Evolutionary conservation across 768 basidiomycete species (phyloP), one percentile per base, ranked within the genome.

Genomic region (Suillus discolor): DNA sequence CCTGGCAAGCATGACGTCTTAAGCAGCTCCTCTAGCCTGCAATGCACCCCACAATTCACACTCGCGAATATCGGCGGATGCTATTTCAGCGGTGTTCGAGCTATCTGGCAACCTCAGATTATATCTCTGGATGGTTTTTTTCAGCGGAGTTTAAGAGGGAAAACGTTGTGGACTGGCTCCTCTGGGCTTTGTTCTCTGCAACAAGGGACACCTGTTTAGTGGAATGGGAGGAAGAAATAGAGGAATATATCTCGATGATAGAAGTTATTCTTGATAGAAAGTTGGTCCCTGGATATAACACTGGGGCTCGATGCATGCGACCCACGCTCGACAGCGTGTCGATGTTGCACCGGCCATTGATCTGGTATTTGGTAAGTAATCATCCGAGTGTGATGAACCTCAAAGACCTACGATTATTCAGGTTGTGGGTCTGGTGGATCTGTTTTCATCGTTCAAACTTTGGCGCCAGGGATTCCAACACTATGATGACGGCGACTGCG

Each of bases 101-200:
- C 11, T 61, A 68, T 62, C 53, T 69, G 13, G 67, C 65, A 62
- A 64, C 63, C 2, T 41, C 66, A 5, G 72, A 79, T 36, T 76
- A 79, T 47, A 78, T 81, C 0, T 78, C 79, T 3, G 85, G 84
- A 34, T 91, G 89, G 87, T 89, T 90, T 73, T 72, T 80, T 8
- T 77, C 76, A 6, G 57, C 75, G 2, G 68, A 57, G 11, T 70
- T 85, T 61, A 79, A 77, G 60, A 80, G 80, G 23, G 79, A 83
- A 20, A 88, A 90, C 66, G 74, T 84, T 47, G 57, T 78, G 6
- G 86, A 88, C 55, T 90, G 88, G 89, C 72, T 90, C n/a, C 77
- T 87, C 7, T 90, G 88, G 88, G 84, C 87, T 0, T 66, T 90
- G 28, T 90, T 89, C 71, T 82, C 82, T 1, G 73, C 79, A 4